Percentiles rank a stretch among this genome's conserved stretches.
These are phyloP conservation scores for Raphanus raphanistrum DNA, from an alignment of 345 rosid genomes.

Conservation along the genomic window DNA sequence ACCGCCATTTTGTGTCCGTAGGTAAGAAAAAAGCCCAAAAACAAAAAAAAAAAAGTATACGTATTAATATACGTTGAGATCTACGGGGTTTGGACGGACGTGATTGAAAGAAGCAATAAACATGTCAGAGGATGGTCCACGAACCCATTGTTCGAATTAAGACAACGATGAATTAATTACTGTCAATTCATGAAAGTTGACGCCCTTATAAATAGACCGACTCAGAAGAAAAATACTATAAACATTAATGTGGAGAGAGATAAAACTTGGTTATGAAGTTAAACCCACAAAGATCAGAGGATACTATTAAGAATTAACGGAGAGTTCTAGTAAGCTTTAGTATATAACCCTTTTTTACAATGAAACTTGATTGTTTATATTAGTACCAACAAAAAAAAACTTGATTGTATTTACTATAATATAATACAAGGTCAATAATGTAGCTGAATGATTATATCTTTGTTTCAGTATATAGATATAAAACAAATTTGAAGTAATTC, in stretches of 20 bases:
- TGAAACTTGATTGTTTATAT: too few species aligned
- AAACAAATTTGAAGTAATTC: neutral
- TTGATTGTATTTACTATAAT: neutral
- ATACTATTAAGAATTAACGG: neutral
- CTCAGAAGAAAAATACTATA: neutral
- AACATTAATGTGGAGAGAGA: neutral
- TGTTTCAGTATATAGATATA: neutral
- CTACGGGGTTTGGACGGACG: neutral
- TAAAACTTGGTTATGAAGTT: neutral
- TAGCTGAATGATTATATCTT: constrained; percentile 7
- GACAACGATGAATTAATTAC: constrained; percentile 5
- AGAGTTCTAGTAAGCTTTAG: neutral
- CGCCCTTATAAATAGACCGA: constrained; percentile 22
- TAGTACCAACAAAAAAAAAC: too few species aligned
- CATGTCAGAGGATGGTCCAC: constrained; percentile 38
- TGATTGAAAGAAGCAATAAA: constrained; percentile 18
- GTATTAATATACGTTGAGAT: constrained; percentile 23
- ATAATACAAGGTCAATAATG: neutral
- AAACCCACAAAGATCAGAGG: neutral
- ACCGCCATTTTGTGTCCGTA: neutral
- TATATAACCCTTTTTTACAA: too few species aligned
- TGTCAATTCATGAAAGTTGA: constrained; percentile 12
- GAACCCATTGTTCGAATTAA: constrained; percentile 14
- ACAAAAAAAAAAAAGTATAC: neutral
- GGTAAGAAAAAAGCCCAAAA: neutral